Percentiles rank a stretch among this genome's conserved stretches.
Conservation (phyloP, 164 flowering plant species). For the Piper betle region DNA sequence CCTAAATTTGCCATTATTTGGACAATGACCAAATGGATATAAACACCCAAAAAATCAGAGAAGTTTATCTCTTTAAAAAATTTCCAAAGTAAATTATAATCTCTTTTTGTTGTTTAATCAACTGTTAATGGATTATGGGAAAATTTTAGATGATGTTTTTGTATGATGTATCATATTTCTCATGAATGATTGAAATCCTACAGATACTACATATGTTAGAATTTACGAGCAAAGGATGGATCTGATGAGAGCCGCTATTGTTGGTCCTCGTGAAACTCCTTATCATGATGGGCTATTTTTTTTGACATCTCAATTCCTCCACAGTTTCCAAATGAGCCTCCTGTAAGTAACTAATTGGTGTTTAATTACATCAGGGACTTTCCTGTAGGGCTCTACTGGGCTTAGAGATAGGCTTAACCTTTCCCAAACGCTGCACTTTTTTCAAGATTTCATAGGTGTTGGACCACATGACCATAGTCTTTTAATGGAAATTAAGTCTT, state of each 20-base stretch:
- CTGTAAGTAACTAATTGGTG: conserved; percentile 38
- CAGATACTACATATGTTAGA: conserved; percentile 75
- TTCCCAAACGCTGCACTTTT: too few species aligned
- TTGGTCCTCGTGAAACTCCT: conserved; percentile 84
- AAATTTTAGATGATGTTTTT: neutral
- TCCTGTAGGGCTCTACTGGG: too few species aligned
- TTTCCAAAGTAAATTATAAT: neutral
- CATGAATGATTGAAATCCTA: neutral
- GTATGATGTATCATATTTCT: neutral
- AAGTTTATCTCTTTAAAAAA: too few species aligned
- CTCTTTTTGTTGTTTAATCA: neutral
- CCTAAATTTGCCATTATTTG: too few species aligned
- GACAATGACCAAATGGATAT: too few species aligned
- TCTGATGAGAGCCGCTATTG: conserved; percentile 67
- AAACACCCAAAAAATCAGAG: too few species aligned
- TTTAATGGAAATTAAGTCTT: too few species aligned
- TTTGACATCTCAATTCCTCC: conserved; percentile 75
- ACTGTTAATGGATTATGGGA: neutral
- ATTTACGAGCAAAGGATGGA: conserved; percentile 77
- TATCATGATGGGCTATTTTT: conserved; percentile 87
- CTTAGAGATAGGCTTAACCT: too few species aligned
- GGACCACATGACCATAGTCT: too few species aligned
- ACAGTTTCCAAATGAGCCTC: conserved; percentile 75
- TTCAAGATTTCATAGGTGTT: too few species aligned
- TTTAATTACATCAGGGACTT: too few species aligned